Conservation (phyloP, 1,139 yeast species). For the Kurtzmaniella quercitrusa region DNA sequence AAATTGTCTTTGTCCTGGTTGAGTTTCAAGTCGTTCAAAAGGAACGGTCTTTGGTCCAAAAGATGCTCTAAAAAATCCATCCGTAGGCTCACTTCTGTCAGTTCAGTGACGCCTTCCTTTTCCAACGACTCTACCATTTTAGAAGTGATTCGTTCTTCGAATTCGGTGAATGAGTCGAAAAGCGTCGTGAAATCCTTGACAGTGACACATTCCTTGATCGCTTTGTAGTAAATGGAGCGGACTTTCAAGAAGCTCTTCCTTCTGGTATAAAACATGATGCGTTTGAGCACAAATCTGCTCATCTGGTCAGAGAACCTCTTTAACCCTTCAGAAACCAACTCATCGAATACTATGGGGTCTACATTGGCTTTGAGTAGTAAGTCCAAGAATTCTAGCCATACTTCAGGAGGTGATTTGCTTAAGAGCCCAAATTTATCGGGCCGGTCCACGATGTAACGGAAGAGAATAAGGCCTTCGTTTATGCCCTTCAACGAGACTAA, state of each 20-base stretch:
- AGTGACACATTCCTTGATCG: slow-evolving; percentile 43
- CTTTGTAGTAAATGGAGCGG: slow-evolving; percentile 46
- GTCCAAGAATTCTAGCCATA: slow-evolving; percentile 48
- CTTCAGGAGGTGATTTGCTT: slow-evolving; percentile 14
- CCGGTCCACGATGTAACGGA: slow-evolving; percentile 11
- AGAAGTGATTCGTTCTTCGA: slow-evolving; percentile 51
- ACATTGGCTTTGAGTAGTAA: slow-evolving; percentile 22
- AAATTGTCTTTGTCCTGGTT: slow-evolving; percentile 62
- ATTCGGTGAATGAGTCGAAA: slow-evolving; percentile 61
- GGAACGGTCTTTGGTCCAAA: slow-evolving; percentile 49
- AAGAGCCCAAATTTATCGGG: slow-evolving; percentile 12
- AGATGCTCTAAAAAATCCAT: slow-evolving; percentile 53
- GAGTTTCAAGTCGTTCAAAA: slow-evolving; percentile 62
- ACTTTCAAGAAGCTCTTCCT: slow-evolving; percentile 35
- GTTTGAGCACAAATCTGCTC: slow-evolving; percentile 44
- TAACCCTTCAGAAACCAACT: slow-evolving; percentile 33
- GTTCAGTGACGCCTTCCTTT: slow-evolving; percentile 15
- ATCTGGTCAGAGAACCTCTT: slow-evolving; percentile 58
- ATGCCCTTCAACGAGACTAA: slow-evolving; percentile 22
- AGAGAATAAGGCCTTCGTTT: slow-evolving; percentile 13
- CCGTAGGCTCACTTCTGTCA: slow-evolving; percentile 30
- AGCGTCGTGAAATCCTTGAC: slow-evolving; percentile 60
- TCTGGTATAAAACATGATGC: slow-evolving; percentile 46
- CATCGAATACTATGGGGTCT: slow-evolving; percentile 18
- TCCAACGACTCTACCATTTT: slow-evolving; percentile 19